These are phyloP conservation scores for Cryptosporidium tyzzeri DNA, from an alignment of 169 alveolate genomes.

Conservation along the genomic window DNA sequence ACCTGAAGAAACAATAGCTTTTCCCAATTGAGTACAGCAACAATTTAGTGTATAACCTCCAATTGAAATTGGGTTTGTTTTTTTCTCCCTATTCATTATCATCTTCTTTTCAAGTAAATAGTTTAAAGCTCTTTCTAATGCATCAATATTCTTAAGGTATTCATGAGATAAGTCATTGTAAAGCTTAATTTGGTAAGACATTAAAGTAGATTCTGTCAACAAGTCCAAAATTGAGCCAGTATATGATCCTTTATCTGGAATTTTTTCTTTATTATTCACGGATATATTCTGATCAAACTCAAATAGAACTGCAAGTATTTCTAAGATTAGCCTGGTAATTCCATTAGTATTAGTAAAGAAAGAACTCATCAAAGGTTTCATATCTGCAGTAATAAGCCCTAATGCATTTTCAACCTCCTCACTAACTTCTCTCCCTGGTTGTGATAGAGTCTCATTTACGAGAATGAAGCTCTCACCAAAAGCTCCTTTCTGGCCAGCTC, in stretches of 20 bases:
- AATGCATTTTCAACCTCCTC: constrained; percentile 30
- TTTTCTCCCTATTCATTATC: not conserved
- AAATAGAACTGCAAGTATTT: constrained; percentile 26
- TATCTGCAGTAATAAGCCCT: constrained; percentile 28
- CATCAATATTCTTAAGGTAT: not conserved
- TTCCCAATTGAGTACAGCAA: constrained; percentile 49
- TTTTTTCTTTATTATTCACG: not conserved
- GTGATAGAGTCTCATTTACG: not conserved
- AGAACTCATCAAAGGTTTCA: constrained; percentile 57
- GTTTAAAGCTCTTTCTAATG: constrained; percentile 7
- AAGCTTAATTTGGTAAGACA: constrained; percentile 35
- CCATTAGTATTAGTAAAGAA: constrained; percentile 44
- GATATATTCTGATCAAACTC: not conserved
- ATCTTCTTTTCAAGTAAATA: constrained; percentile 24
- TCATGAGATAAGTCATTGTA: not conserved
- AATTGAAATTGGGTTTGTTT: not conserved
- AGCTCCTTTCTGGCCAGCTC: constrained; percentile 78
- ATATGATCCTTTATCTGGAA: not conserved
- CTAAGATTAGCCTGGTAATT: constrained; percentile 40
- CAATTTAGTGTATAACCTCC: constrained; percentile 14
- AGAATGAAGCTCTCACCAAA: constrained; percentile 78
- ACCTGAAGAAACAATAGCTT: constrained; percentile 49
- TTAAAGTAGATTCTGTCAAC: constrained; percentile 37
- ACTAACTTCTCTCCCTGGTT: not conserved
- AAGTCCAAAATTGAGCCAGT: constrained; percentile 19